Evolutionary conservation across 306 rosid species (phyloP), one percentile per base, ranked within the genome.

Genomic region (Medicago arabica): DNA sequence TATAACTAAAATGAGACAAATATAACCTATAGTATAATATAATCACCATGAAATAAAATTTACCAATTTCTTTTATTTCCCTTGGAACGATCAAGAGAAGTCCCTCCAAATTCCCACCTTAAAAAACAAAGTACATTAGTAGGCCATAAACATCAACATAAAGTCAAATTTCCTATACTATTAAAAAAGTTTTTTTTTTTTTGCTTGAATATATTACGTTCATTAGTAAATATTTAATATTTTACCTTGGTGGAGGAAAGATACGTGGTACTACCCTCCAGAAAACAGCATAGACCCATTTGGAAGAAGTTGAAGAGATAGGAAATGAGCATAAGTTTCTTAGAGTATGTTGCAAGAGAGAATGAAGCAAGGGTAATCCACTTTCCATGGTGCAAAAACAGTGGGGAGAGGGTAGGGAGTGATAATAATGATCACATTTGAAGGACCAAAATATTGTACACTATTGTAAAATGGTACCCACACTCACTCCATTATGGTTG

Each of bases 41-140:
- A 34, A 62, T 8, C 83, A 55, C 16, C 72, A 67, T 40, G 21
- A 17, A 38, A 72, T 63, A 67, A 34, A 61, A 34, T 19, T 81
- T 75, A 90, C 98, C 97, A 94, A 85, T 94, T 94, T 81, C 95
- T 87, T 79, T 85, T 88, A 86, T 94, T 90, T 82, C 97, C 97
- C 79, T 89, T 94, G 23, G 93, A 83, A 19, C 91, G 95, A 81
- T 92, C 96, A 82, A 90, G 92, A 76, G 85, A 81, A 78, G 79
- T 81, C 6, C 89, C 95, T 70, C 95, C 97, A 78, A 83, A 95
- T 67, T 92, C 98, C 97, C 95, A 95, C 92, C 98, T 94, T 84
- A 53, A 13, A 39, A 40, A 65, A 19, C 36, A 62, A 34, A 62
- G 21, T 11, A 62, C 4, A 31, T 60, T 60, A 41, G 47, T 3